Evolutionary conservation across 768 basidiomycete species (phyloP).

Genomic region (Dioszegia aurantiaca): DNA sequence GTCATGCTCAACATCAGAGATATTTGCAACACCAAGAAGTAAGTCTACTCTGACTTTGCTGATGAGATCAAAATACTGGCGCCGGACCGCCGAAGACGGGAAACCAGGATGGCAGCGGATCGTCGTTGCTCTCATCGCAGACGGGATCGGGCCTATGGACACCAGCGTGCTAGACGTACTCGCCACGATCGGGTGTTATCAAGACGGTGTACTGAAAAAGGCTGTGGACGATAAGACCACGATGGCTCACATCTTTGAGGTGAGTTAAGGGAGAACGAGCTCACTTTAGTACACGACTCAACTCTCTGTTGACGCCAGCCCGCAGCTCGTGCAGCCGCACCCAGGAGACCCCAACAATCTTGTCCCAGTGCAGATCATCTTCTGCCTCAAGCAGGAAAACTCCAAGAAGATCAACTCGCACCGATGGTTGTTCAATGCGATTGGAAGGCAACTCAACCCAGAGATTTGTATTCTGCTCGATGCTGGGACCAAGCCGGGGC

Average conservation of each 20-base stretch:
- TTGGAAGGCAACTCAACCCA: conserved; percentile 80
- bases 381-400: conserved; percentile 88
- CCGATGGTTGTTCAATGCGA: conserved; percentile 93
- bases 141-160: conserved; percentile 93
- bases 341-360: conserved; percentile 86
- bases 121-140: conserved; percentile 73
- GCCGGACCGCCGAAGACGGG: conserved; percentile 41
- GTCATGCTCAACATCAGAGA: conserved; percentile 97
- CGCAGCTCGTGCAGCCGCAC: conserved; percentile 85
- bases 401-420: conserved; percentile 81
- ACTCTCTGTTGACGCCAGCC: conserved; percentile 84
- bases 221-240: conserved; percentile 70
- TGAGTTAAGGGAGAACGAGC: conserved; percentile 44
- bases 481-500: conserved; percentile 94
- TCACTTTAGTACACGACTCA: conserved; percentile 83
- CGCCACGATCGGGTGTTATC: conserved; percentile 86
- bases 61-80: conserved; percentile 40
- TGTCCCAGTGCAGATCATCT: conserved; percentile 78
- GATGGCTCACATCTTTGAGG: conserved; percentile 93
- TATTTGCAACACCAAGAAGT: conserved; percentile 92
- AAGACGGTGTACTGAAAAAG: conserved; percentile 94
- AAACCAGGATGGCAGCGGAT: conserved; percentile 76
- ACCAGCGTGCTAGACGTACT: conserved; percentile 78
- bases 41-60: conserved; percentile 36
- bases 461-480: conserved; percentile 90